Base-by-base conservation (phyloP, 2,329 filamentous ascomycete species). In the Lasiodiplodia sp. region DNA sequence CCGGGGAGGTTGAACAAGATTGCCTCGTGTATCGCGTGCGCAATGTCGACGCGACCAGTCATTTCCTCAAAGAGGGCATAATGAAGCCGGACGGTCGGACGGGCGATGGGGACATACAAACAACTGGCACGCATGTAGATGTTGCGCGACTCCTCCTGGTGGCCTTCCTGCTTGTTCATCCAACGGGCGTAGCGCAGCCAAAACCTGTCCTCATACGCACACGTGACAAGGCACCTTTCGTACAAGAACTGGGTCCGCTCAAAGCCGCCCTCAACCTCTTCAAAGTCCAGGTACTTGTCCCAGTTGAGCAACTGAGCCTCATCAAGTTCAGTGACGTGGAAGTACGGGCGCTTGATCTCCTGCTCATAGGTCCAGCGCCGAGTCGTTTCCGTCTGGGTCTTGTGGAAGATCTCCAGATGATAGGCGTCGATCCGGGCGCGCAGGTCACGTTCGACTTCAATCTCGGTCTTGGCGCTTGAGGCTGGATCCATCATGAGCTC, bases 161-260 rank as follows among this genome's bases (percentile, higher is more conserved):
- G 97, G 73, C 86, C 89, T 1, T 88, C 82, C 76, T 97, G 92
- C 0, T 89, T 89, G 69, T 87, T 86, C 92, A 97, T 97, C 96
- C 96, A 99, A 51, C 95, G 87, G 18, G 92, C 93, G 80, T 97
- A 99, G n/a, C 96, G 91, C 75, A 97, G 89, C 96, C 96, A 99
- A 80, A 98, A 97, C 77, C 98, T 95, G 62, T 98, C 95, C 77
- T 99, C 97, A 73, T 96, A 91, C 18, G 96, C 95, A 75, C 93
- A 96, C 0, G 93, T 95, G 44, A 97, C 93, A 65, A 99, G 82
- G 75, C 94, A 98, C 64, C 96, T 90, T 83, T 99, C 96, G 78
- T 99, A 98, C 38, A 99, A 82, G 76, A 96, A 96, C 6, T 92
- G 87, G 56, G 87, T 91, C 69, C 96, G 88, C 16, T 85, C 81